Conservation (phyloP, 768 basidiomycete species). For the Lyophyllum shimeji region DNA sequence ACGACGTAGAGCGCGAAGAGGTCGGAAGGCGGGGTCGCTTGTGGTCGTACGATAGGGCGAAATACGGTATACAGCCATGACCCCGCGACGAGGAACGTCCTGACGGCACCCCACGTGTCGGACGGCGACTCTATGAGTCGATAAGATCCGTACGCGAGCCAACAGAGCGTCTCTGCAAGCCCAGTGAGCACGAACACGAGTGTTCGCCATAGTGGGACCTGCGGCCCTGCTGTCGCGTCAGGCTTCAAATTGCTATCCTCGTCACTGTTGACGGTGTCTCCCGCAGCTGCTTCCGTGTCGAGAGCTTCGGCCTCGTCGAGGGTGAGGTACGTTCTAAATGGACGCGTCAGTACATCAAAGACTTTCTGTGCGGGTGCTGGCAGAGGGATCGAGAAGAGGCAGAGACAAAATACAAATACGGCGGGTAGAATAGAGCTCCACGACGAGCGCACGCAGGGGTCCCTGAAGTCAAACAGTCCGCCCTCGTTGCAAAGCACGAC, state of each 20-base stretch:
- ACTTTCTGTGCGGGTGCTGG: conserved; percentile 25
- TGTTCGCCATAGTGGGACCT: conserved; percentile 59
- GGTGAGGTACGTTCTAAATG: conserved; percentile 45
- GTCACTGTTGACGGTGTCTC: conserved; percentile 20
- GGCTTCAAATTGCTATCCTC: conserved; percentile 17
- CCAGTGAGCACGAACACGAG: conserved; percentile 56
- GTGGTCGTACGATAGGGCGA: conserved; percentile 55
- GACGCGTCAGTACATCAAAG: conserved; percentile 23
- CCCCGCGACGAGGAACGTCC: conserved; percentile 46
- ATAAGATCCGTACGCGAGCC: conserved; percentile 64
- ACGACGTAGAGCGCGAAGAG: conserved; percentile 57
- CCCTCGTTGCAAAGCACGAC: conserved; percentile 27
- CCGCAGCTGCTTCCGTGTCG: conserved; percentile 21
- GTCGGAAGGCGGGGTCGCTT: conserved; percentile 61
- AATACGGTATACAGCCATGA: conserved; percentile 70
- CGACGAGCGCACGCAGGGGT: conserved; percentile 46
- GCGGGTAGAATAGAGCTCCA: conserved; percentile 54
- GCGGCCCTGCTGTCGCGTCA: conserved; percentile 16
- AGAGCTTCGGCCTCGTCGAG: conserved; percentile 58
- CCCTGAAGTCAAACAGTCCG: conserved; percentile 40
- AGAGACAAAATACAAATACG: conserved; percentile 43
- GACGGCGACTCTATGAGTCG: conserved; percentile 31
- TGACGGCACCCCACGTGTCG: conserved; percentile 32
- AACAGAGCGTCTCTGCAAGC: conserved; percentile 53
- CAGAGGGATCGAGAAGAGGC: conserved; percentile 32